A percentile compares a stretch with the other conserved stretches of the same genome.
Evolutionary conservation across 306 rosid genomes (phyloP).

Genomic region (Spatholobus suberectus): DNA sequence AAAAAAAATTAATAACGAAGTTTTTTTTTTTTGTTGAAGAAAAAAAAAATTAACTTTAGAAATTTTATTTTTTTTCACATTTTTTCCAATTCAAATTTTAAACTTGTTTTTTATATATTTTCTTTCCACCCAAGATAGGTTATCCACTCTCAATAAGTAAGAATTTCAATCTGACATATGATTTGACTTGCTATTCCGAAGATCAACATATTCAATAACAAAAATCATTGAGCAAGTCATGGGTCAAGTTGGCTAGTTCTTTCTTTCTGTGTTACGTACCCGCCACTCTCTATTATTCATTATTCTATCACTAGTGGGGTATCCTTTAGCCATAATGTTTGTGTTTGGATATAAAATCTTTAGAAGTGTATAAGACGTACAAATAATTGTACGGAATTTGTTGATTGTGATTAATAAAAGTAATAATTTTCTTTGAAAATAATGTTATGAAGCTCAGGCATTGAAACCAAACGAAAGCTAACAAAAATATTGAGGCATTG

Average conservation of each 20-base stretch:
- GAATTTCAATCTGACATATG: neutral
- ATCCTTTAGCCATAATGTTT: neutral
- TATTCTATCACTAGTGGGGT: neutral
- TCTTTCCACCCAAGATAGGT: neutral
- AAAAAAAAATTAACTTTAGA: no score
- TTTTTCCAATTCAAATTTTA: no score
- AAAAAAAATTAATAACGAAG: no score
- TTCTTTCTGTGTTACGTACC: neutral
- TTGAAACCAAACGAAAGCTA: no score
- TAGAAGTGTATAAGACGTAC: neutral
- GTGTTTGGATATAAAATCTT: neutral
- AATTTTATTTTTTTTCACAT: no score
- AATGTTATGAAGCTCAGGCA: no score
- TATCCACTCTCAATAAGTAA: constrained; percentile 1
- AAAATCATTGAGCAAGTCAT: neutral
- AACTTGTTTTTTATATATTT: no score
- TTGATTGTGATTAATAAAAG: neutral
- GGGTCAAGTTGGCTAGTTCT: neutral
- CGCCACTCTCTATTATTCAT: neutral
- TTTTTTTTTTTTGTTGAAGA: no score
- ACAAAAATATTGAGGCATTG: no score
- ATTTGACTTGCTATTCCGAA: constrained; percentile 9
- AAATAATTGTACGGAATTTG: neutral
- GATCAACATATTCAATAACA: neutral
- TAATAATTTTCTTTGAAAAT: neutral